Evolutionary conservation across 306 rosid genomes (phyloP).

Genomic region (Sesbania bispinosa): DNA sequence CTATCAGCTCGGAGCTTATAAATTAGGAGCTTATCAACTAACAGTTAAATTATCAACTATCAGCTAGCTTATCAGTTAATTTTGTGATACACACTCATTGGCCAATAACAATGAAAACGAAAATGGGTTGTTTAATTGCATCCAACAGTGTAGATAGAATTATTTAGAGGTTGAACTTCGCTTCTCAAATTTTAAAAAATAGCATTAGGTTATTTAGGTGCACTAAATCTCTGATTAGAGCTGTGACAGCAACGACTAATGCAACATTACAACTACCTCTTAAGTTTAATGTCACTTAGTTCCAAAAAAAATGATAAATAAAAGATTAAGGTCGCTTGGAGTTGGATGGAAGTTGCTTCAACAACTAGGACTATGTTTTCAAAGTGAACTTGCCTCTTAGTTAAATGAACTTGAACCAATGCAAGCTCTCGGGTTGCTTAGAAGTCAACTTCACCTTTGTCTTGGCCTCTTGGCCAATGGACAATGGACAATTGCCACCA

Average conservation of each 20-base stretch:
- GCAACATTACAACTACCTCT: background rate
- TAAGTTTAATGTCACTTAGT: background rate
- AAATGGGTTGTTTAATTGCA: background rate
- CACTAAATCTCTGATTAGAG: conserved; percentile 10
- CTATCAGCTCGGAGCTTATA: no score
- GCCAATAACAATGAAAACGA: background rate
- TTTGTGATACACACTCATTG: no score
- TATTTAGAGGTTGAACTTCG: background rate
- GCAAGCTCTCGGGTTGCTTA: conserved; percentile 14
- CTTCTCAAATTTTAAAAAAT: background rate
- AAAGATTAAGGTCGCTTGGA: conserved; percentile 5
- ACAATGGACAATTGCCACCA: no score
- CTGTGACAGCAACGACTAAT: background rate
- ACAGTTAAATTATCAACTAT: no score
- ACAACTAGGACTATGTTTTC: conserved; percentile 4
- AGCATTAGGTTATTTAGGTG: conserved; percentile 2
- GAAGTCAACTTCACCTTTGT: conserved; percentile 15
- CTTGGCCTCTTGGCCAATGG: background rate
- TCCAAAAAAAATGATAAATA: background rate
- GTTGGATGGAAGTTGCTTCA: conserved; percentile 26
- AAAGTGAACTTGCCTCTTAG: conserved; percentile 9
- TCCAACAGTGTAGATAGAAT: no score
- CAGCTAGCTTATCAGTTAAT: no score
- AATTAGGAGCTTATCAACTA: no score
- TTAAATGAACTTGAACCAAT: background rate